Evolutionary conservation across 176 grass and related monocot genomes (phyloP), one percentile per base, ranked within the genome.

Genomic region (Cenchrus purpureus): DNA sequence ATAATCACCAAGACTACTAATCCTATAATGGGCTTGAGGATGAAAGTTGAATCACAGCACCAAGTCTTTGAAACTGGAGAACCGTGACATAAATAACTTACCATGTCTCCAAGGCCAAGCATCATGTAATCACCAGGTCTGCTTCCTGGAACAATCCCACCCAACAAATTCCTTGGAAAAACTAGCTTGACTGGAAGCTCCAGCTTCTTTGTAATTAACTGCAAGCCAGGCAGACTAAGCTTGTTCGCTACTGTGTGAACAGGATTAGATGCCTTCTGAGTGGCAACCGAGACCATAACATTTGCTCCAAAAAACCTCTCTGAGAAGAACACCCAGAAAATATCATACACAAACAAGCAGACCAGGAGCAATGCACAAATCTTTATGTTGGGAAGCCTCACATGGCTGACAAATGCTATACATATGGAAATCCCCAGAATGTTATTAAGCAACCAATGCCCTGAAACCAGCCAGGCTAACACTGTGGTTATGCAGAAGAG

Each of bases 241-340:
- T 91, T 99, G 70, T 92, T 84, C 14, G 84, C 97, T 53, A 99
- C 97, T 4, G 88, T 96, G 76, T 99, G 97, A 57, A 99, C 88
- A 44, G 97, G 97, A 81, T 99, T 99, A 78, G 93, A 92, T 64
- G 97, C 97, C 81, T 99, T 99, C 81, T 99, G 97, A 17, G 97
- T 99, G 81, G 97, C 97, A 53, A 99, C 97, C 29, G 93, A 99
- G 10, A 99, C 97, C 97, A 99, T 99, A 64, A 99, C 97, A 89
- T 99, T 99, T 73, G 97, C 93, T 81, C 93, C 97, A 17, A 99
- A 99, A 46, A 99, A 94, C 65, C 79, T 94, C 84, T 99, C 97
- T 0, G 97, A 99, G 86, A 99, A 99, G 86, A 99, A 99, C 42
- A 96, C 97, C 97, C 97, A 96, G 76, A 99, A 99, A 74, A 99